Conservation (phyloP, 768 basidiomycete species). For the Leccinum variicolor region DNA sequence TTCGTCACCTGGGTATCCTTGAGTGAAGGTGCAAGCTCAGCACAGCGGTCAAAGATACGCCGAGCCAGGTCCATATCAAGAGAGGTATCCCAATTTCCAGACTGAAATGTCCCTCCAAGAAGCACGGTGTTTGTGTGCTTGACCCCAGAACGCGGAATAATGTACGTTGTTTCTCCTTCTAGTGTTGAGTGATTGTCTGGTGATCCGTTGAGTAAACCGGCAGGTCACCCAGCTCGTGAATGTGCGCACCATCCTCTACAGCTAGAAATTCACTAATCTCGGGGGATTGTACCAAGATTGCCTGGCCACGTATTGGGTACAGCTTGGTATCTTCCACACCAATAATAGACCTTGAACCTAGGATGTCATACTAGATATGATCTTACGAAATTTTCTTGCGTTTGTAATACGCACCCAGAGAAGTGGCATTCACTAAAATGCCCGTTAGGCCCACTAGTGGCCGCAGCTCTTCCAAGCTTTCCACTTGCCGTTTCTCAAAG, state of each 20-base stretch:
- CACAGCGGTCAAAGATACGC: slow-evolving; percentile 46
- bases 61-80: slow-evolving; percentile 38
- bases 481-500: slow-evolving; percentile 41
- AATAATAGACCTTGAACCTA: slow-evolving; percentile 67
- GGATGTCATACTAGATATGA: neutral
- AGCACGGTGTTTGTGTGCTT: slow-evolving; percentile 43
- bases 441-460: slow-evolving; percentile 34
- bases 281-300: slow-evolving; percentile 71
- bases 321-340: slow-evolving; percentile 78
- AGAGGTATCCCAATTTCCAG: slow-evolving; percentile 49
- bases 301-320: slow-evolving; percentile 82
- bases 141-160: slow-evolving; percentile 56
- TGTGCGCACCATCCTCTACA: slow-evolving; percentile 24
- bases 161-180: slow-evolving; percentile 43
- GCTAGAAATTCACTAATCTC: slow-evolving; percentile 42
- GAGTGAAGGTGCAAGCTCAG: slow-evolving; percentile 36
- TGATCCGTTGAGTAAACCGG: neutral
- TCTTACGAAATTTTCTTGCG: neutral
- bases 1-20: slow-evolving; percentile 34
- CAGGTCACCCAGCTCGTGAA: neutral
- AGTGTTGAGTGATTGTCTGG: slow-evolving; percentile 13
- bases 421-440: slow-evolving; percentile 55
- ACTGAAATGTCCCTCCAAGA: slow-evolving; percentile 56
- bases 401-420: slow-evolving; percentile 41
- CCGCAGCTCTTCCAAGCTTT: slow-evolving; percentile 45